Percentiles rank a stretch among this genome's conserved stretches.
Conservation (phyloP, 148 eudicot genomes). For the Arctostaphylos glauca region DNA sequence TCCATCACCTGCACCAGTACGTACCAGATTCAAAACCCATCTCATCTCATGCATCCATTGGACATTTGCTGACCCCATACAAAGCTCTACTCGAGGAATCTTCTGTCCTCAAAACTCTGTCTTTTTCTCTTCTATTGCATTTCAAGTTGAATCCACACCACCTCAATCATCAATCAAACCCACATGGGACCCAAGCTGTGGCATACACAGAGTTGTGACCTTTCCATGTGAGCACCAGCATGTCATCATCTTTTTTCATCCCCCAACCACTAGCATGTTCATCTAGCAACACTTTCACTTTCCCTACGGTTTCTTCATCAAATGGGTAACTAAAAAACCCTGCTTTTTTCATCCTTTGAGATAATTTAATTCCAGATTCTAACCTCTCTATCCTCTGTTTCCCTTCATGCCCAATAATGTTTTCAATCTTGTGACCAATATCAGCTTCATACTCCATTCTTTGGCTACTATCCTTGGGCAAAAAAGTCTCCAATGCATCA, state of each 20-base stretch:
- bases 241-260: conserved; percentile 48
- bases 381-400: conserved; percentile 40
- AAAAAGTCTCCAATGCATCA: conserved; percentile 47
- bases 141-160: not conserved
- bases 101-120: no score
- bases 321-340: conserved; percentile 33
- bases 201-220: conserved; percentile 46
- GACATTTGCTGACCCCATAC: no score
- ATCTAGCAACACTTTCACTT: conserved; percentile 43
- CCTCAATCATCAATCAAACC: conserved; percentile 20
- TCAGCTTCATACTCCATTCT: conserved; percentile 45
- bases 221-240: conserved; percentile 48
- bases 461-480: conserved; percentile 45
- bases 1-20: conserved; percentile 2
- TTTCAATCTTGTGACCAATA: conserved; percentile 47
- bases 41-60: not conserved
- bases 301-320: conserved; percentile 35
- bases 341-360: conserved; percentile 25
- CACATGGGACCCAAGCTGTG: conserved; percentile 36
- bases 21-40: not conserved
- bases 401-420: conserved; percentile 43
- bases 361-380: conserved; percentile 29
- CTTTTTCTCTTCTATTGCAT: no score
- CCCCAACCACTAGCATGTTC: conserved; percentile 62
- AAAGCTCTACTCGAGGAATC: no score